Conservation (phyloP, 305 asterid genomes). For the Fraxinus dipetala region DNA sequence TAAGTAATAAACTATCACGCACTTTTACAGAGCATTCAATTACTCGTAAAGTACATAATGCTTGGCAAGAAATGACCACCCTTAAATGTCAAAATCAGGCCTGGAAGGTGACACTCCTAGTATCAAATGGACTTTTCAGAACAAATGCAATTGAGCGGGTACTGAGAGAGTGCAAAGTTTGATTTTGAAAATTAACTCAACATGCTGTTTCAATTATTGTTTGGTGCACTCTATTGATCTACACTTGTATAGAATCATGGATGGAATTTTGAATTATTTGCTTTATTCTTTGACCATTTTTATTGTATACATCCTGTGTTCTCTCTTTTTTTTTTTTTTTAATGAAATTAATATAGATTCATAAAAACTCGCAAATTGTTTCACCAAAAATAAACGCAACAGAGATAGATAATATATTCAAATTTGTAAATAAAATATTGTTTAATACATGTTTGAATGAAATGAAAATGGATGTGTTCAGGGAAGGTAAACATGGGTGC, state of each 20-base stretch:
- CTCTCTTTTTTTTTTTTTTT: background rate
- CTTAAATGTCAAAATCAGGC: background rate
- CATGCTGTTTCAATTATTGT: background rate
- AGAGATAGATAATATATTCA: background rate
- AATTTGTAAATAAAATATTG: background rate
- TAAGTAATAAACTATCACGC: background rate
- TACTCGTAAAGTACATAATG: background rate
- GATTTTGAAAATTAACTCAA: background rate
- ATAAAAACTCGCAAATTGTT: background rate
- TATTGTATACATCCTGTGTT: background rate
- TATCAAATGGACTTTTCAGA: background rate
- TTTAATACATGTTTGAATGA: slow-evolving; percentile 11
- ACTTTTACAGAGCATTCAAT: background rate
- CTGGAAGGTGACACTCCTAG: background rate
- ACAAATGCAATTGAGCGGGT: background rate
- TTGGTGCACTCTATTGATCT: background rate
- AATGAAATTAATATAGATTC: background rate
- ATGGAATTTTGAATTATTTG: background rate
- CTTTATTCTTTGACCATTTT: background rate
- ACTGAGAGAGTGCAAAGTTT: background rate
- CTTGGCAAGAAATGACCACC: background rate
- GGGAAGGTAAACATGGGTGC: slow-evolving; percentile 1
- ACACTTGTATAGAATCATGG: background rate
- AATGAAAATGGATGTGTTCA: background rate
- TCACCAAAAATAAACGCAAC: background rate